Base-by-base conservation (phyloP, 2,329 filamentous ascomycete species). In the Hymenoscyphus fraxineus region DNA sequence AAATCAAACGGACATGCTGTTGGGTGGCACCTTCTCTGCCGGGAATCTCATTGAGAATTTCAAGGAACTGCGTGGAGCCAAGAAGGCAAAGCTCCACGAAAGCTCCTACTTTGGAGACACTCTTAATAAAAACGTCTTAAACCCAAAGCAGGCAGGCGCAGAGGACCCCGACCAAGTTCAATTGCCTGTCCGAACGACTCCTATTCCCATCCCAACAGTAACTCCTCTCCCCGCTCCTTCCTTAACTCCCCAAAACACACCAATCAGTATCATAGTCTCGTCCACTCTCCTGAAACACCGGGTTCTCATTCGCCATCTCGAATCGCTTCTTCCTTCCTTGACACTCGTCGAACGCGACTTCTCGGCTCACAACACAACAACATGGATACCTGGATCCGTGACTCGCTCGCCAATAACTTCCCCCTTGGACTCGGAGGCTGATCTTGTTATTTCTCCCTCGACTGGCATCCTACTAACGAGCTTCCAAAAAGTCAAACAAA, bases 401-500 rank as follows among this genome's bases (percentile, higher is more conserved):
- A 66, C 68, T 32, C 73, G 75, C n/a, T 77, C 77, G 7, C 74
- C 76, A n/a, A 64, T 77, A 2, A 65, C 71, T 3, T 81, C 79
- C 0, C 68, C 77, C 0, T 74, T 83, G 1, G 76, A 77, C 0
- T 77, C 79, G 6, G 89, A 92, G 74, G 88, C 91, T 2, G 93
- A 97, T 70, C 76, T 97, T 2, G 83, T 89, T 0, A 71, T 93
- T 5, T 91, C 91, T 0, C 86, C 91, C 0, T 81, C 80, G 0
- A 86, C 84, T 0, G 92, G 90, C 0, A 78, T 96, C 2, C 75
- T 96, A 0, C 73, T 90, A 22, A 91, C 91, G 0, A 90, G 85
- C 0, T 78, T 93, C 5, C 85, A 93, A 66, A 86, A 88, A 68
- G 81, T 90, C 32, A 89, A 88, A 55, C 93, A 97, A 71, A 85